Base-by-base conservation (phyloP, 768 basidiomycete species). In the Mycena chlorophos region DNA sequence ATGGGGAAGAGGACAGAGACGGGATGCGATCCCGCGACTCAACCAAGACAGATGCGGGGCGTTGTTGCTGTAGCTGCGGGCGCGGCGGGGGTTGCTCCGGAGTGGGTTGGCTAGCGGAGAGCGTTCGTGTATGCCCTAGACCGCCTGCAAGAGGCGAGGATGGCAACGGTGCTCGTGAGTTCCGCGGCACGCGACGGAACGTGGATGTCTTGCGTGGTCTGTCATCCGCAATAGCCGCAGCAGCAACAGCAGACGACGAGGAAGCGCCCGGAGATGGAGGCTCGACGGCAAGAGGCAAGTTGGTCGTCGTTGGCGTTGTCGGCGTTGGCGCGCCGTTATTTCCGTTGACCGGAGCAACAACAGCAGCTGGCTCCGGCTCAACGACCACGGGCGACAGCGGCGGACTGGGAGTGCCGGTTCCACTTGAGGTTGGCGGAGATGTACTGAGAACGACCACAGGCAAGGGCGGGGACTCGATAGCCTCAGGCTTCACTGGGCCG, bases 161-260 rank as follows among this genome's bases (percentile, higher is more conserved):
- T 58, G 65, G 66, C 49, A 65, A 65, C 37, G 73, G 69, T 3
- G 73, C 64, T 25, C 69, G 70, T 5, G 68, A 68, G 34, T 75
- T 67, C 52, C 73, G 65, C 22, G 77, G 79, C 19, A 85, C 63
- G 46, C 76, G 81, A 25, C 84, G 76, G 65, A 85, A 83, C 0
- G 81, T 83, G 1, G 84, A 79, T 2, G 73, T 62, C 58, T 74
- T 82, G 43, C 73, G 66, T 17, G 60, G 53, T 22, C 55, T 42
- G 49, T 61, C 59, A 23, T 61, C 58, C 13, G 40, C 20, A 30
- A 37, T 30, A 42, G 40, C 5, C 28, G 53, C 19, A 10, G 40
- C 20, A 30, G 28, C 39, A 42, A 20, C 5, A n/a, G 53, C 19
- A 10, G 48, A 31, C 2, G 54, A 20, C 14, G 43, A 39, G 5